A percentile compares a stretch with the other conserved stretches of the same genome.
Conservation (phyloP, 345 rosid genomes). For the Eucalyptus cloeziana region DNA sequence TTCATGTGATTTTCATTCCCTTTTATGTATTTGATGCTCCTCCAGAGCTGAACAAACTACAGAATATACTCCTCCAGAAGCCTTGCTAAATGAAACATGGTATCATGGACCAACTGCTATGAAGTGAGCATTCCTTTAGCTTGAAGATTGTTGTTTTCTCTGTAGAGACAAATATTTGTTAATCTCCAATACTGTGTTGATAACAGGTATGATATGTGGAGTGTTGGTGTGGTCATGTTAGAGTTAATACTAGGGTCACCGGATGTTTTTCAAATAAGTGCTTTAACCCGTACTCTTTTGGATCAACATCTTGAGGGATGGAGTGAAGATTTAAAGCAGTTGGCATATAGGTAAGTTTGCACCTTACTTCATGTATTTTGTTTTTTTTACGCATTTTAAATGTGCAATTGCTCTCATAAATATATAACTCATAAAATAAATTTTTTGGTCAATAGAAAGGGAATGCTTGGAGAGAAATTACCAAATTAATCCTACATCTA, state of each 20-base stretch:
- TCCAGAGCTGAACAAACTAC: constrained; percentile 83
- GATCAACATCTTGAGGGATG: constrained; percentile 84
- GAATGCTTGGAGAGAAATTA: not conserved
- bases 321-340: constrained; percentile 74
- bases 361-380: not conserved
- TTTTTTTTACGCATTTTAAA: not conserved
- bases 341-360: constrained; percentile 71
- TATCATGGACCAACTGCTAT: constrained; percentile 45
- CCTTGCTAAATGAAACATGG: constrained; percentile 74
- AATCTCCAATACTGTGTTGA: not conserved
- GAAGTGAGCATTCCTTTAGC: not conserved
- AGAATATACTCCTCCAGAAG: constrained; percentile 85
- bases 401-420: not conserved
- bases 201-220: constrained; percentile 91
- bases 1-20: not conserved
- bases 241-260: constrained; percentile 93
- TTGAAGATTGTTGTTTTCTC: not conserved
- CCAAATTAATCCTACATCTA: not conserved
- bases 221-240: constrained; percentile 87
- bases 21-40: not conserved
- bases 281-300: constrained; percentile 59
- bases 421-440: not conserved
- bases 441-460: not conserved
- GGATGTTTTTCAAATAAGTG: constrained; percentile 66
- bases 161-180: not conserved